Evolutionary conservation across 2,329 filamentous ascomycete genomes (phyloP).

Genomic region (Penicillium brasilianum): DNA sequence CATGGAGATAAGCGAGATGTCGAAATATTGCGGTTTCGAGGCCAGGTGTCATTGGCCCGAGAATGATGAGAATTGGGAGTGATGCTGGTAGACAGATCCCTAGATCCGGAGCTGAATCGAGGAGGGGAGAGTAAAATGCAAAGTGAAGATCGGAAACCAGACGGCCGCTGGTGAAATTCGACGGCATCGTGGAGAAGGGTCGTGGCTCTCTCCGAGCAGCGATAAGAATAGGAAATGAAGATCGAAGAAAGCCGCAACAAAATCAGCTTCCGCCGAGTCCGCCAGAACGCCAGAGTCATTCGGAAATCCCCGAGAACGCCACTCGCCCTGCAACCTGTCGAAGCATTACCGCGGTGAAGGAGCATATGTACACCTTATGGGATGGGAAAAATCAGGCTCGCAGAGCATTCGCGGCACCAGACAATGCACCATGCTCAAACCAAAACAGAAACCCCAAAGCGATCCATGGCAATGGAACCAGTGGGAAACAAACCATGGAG

Average conservation of each 20-base stretch:
- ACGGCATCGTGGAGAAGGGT: not conserved
- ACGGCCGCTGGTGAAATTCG: not conserved
- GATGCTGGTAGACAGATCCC: not conserved
- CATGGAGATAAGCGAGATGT: constrained; percentile 7
- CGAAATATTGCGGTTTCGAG: constrained; percentile 7
- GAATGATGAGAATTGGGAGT: constrained; percentile 1
- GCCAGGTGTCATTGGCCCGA: not conserved
- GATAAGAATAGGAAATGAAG: constrained; percentile 1
- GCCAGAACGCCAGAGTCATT: constrained; percentile 25
- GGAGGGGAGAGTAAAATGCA: not conserved
- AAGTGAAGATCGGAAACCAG: not conserved
- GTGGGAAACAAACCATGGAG: constrained; percentile 10
- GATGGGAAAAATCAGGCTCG: constrained; percentile 5
- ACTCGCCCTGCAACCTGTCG: constrained; percentile 20
- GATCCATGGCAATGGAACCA: constrained; percentile 12
- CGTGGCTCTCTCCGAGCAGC: constrained; percentile 4
- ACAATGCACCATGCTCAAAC: constrained; percentile 25
- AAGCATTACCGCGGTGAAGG: constrained; percentile 17
- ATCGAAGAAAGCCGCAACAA: constrained; percentile 10
- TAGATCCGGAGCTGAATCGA: not conserved
- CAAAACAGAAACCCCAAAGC: constrained; percentile 13
- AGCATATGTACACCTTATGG: constrained; percentile 26
- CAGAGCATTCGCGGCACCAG: constrained; percentile 19
- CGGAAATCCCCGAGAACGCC: constrained; percentile 28
- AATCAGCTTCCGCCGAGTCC: constrained; percentile 11